A percentile compares a stretch with the other conserved stretches of the same genome.
These are phyloP conservation scores for Dioscorea alata DNA, from an alignment of 106 monocot species.

Conservation along the genomic window DNA sequence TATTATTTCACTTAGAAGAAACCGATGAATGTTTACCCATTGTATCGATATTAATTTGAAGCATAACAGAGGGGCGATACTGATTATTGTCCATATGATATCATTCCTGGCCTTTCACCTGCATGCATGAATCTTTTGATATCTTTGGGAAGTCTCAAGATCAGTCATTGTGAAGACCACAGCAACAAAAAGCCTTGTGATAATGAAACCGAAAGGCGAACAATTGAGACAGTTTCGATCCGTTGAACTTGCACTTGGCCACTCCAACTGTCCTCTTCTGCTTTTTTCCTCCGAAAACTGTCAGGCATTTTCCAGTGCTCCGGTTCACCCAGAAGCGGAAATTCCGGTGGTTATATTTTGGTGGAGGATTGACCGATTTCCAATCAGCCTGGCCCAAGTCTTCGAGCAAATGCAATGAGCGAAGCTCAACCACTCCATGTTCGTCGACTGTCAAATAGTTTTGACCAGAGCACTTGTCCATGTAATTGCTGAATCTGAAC, in stretches of 20 bases:
- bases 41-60: not conserved
- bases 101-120: too few species aligned
- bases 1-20: not conserved
- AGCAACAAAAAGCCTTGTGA: slow-evolving; percentile 20
- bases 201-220: slow-evolving; percentile 22
- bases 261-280: slow-evolving; percentile 6
- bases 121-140: too few species aligned
- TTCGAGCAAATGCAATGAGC: slow-evolving; percentile 2
- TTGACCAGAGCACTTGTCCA: slow-evolving; percentile 25
- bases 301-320: too few species aligned
- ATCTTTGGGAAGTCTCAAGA: too few species aligned
- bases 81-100: not conserved
- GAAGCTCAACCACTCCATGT: slow-evolving; percentile 7
- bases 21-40: not conserved
- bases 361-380: too few species aligned
- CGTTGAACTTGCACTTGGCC: slow-evolving; percentile 6
- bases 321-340: too few species aligned
- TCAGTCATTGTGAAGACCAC: slow-evolving; percentile 12
- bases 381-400: slow-evolving; percentile 6
- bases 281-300: not conserved
- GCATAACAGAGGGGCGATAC: not conserved
- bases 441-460: slow-evolving; percentile 13
- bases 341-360: too few species aligned
- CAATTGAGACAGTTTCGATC: slow-evolving; percentile 19
- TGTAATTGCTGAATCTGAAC: slow-evolving; percentile 20